Base-by-base conservation (phyloP, 805 yeast species). In the Zygosaccharomyces kombuchaensis region DNA sequence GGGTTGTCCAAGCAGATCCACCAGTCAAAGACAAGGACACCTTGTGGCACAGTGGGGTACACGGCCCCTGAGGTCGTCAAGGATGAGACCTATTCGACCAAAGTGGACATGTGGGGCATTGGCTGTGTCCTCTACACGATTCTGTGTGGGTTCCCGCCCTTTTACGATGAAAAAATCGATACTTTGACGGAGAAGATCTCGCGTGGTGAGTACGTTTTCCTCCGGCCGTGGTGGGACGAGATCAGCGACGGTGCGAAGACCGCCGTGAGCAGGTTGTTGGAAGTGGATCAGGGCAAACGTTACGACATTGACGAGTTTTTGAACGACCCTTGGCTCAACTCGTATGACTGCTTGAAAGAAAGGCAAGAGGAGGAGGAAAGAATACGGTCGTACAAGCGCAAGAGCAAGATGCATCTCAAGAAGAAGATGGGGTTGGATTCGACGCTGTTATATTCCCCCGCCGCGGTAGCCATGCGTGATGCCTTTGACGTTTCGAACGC, bases 91-190 rank as follows among this genome's bases (percentile, higher is more conserved):
- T 93, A 93, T 62, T 86, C 96, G 1, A 88, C 87, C 70, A 84
- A 89, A 52, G 99, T 93, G 30, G 99, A 93, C 64, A 87, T 93
- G 93, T 93, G 99, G 99, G 97, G 97, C 4, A 72, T 93, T 44
- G 99, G 99, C 0, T 93, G 99, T 69, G 96, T 93, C 0, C 69
- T 93, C 45, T 93, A 93, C 62, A 93, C 98, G 0, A 71, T 93
- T 35, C 70, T 93, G 29, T 93, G 98, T 70, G 99, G 99, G 3
- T 93, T 93, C 68, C 99, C 99, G 1, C 99, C 99, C 4, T 93
- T 93, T 62, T 93, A 89, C 66, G 91, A 87, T 55, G 76, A 72
- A 41, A 71, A 69, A 50, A 85, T 82, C 50, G 82, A 84, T 56
- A 73, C 80, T 2, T 69, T 86, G 37, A 81, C 89, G 3, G 74